Conservation (phyloP, 768 basidiomycete genomes). For the Leucosporidium scottii region DNA sequence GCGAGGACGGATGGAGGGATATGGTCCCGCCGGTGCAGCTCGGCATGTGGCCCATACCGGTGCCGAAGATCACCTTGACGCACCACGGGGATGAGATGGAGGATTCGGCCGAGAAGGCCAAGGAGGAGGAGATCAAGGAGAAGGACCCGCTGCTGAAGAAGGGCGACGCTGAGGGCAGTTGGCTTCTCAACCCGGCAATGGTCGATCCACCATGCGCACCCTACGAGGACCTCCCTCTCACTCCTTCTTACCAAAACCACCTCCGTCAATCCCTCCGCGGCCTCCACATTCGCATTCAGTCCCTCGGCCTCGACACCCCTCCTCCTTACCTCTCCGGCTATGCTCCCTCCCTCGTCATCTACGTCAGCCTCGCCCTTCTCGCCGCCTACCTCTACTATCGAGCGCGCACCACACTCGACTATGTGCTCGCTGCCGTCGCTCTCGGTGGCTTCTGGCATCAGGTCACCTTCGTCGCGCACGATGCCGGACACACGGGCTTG, state of each 20-base stretch:
- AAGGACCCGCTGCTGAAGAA: background rate
- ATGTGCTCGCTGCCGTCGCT: conserved; percentile 64
- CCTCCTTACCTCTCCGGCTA: conserved; percentile 80
- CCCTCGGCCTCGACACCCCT: conserved; percentile 71
- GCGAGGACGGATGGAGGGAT: conserved; percentile 28
- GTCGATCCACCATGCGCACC: conserved; percentile 23
- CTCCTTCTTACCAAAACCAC: conserved; percentile 26
- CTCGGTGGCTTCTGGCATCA: conserved; percentile 94
- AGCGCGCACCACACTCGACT: conserved; percentile 35
- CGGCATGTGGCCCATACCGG: conserved; percentile 31
- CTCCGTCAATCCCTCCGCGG: conserved; percentile 60
- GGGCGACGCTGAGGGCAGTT: background rate
- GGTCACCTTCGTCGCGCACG: conserved; percentile 83
- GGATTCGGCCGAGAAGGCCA: background rate
- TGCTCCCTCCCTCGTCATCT: conserved; percentile 78
- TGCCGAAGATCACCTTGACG: conserved; percentile 26
- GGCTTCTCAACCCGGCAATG: conserved; percentile 13
- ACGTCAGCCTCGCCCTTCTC: conserved; percentile 55
- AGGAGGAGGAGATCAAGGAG: background rate
- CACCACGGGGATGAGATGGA: background rate
- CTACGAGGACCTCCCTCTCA: conserved; percentile 20
- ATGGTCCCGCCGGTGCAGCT: conserved; percentile 32
- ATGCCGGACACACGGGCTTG: conserved; percentile 89
- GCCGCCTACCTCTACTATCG: conserved; percentile 57
- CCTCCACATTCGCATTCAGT: conserved; percentile 64